Percentiles rank a stretch among this genome's conserved stretches.
These are phyloP conservation scores for Allantophomopsis cytisporea DNA, from an alignment of 2,329 filamentous ascomycete species.

Conservation along the genomic window DNA sequence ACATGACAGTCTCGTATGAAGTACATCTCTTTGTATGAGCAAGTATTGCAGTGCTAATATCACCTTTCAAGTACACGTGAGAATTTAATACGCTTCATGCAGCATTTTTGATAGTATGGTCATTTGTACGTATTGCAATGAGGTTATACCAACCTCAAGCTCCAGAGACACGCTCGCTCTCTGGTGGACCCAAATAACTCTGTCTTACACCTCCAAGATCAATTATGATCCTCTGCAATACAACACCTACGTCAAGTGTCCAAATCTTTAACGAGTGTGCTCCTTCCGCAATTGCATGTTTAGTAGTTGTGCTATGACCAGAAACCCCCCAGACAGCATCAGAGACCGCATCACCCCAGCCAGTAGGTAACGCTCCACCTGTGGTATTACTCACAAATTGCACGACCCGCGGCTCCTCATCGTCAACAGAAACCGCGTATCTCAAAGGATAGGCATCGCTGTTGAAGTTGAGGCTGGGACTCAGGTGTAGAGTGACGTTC, in stretches of 20 bases:
- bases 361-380: conserved; percentile 9
- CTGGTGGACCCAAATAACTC: conserved; percentile 26
- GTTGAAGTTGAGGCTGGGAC: conserved; percentile 37
- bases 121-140: too few relatives aligned
- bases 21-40: too few relatives aligned
- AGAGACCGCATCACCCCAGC: conserved; percentile 8
- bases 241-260: conserved; percentile 20
- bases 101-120: too few relatives aligned
- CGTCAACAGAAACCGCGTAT: conserved; percentile 33
- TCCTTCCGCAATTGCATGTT: conserved; percentile 7
- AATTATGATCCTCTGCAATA: conserved; percentile 25
- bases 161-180: conserved; percentile 15
- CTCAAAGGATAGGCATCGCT: conserved; percentile 33
- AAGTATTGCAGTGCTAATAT: too few relatives aligned
- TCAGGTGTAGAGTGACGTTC: conserved; percentile 35
- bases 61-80: too few relatives aligned
- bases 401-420: conserved; percentile 20
- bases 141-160: too few relatives aligned
- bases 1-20: too few relatives aligned
- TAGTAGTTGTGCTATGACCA: conserved; percentile 9
- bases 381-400: conserved; percentile 12
- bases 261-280: conserved; percentile 21
- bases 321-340: conserved; percentile 13
- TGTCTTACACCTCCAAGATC: conserved; percentile 24
- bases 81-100: too few relatives aligned